Conservation (phyloP, 331 rosid genomes). For the Malus hybrid region DNA sequence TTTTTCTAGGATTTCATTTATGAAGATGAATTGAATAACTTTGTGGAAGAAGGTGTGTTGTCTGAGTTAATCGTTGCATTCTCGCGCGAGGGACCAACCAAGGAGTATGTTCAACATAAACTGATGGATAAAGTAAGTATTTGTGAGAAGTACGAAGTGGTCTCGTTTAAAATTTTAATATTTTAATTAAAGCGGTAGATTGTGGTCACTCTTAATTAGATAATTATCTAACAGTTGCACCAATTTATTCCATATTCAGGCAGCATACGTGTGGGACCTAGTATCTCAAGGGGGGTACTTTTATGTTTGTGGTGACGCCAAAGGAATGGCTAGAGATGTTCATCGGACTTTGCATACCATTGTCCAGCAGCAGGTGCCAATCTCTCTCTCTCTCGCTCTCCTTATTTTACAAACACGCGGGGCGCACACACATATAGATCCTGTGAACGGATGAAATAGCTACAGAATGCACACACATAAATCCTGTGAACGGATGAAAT, state of each 20-base stretch:
- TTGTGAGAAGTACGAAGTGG: background rate
- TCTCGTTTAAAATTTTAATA: background rate
- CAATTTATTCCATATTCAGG: slow-evolving; percentile 42
- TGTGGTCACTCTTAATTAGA: background rate
- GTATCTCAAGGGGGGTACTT: slow-evolving; percentile 74
- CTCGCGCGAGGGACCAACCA: slow-evolving; percentile 76
- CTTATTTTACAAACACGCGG: background rate
- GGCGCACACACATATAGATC: background rate
- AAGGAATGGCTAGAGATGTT: slow-evolving; percentile 95
- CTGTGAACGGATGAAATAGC: no score
- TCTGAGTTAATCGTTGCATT: slow-evolving; percentile 79
- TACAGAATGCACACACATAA: background rate
- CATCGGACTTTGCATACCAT: slow-evolving; percentile 78
- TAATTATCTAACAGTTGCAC: slow-evolving; percentile 6
- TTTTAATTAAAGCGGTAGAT: background rate
- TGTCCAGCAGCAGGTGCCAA: slow-evolving; percentile 65
- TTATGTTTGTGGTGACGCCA: slow-evolving; percentile 96
- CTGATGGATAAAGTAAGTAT: slow-evolving; percentile 64
- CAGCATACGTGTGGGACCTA: slow-evolving; percentile 59
- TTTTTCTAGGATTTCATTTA: slow-evolving; percentile 78
- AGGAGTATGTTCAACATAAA: slow-evolving; percentile 93
- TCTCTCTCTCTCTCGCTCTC: slow-evolving; percentile 12
- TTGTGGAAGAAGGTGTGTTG: slow-evolving; percentile 64
- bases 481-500: background rate
- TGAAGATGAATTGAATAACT: slow-evolving; percentile 69